Evolutionary conservation across 2,329 filamentous ascomycete species (phyloP), one percentile per base, ranked within the genome.

Genomic region (Zymoseptoria ardabiliae): DNA sequence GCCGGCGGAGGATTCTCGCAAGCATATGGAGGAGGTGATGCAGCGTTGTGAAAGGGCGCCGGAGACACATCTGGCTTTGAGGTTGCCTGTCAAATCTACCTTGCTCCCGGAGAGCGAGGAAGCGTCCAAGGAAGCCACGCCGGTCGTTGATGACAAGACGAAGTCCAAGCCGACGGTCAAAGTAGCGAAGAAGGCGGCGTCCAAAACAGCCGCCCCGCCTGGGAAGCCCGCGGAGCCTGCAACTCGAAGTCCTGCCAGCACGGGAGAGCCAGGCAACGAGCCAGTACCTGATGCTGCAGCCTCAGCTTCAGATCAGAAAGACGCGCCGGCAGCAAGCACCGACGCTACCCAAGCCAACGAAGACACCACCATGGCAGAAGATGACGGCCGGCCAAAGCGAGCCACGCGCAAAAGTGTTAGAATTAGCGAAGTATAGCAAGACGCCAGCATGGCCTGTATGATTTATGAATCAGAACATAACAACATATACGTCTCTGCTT

Each of bases 11-110:
- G 80, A 82, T 63, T 81, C 82, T 3, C 75, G 78, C 61, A 77
- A 76, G 62, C 77, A 81, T 64, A 83, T 84, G 82, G 78, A 82
- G 58, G 77, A 79, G 21, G 72, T 82, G 13, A 85, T 87, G 76
- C 78, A 81, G 63, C 78, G 78, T 3, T 81, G 81, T 55, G 77
- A 79, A 61, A 75, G 81, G 17, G 82, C 82, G 0, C 81, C 82
- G 3, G 78, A 80, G 58, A 79, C 79, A 4, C 81, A 80, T 68
- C 73, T 86, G 8, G 82, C 82, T 1, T 74, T 84, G 57, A 77
- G 81, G 54, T 70, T 86, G 54, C 84, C 84, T 2, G 59, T 70
- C 58, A 73, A 70, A 49, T 65, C 67, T 19, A 60, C 61, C 21
- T 58, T 53, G 17, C 55, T 13, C 8, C 63, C 62, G 13, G 62